phyloP scores from a whole-genome alignment of 768 basidiomycete species.

The Leccinum truebloodii region DNA sequence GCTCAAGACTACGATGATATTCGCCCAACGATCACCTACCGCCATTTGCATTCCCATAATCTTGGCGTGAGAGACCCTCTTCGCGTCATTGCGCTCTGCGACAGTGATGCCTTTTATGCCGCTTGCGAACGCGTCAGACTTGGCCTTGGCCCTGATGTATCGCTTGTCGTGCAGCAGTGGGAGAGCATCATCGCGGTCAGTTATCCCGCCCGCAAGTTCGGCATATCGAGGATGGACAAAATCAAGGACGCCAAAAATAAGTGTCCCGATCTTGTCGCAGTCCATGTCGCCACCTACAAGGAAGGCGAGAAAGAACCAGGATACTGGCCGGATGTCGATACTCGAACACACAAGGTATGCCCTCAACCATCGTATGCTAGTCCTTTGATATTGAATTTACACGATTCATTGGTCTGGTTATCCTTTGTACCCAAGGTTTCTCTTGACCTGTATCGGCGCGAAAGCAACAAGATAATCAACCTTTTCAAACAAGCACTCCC shows the following conservation, averaged over 20 bases:
- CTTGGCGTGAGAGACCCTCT: conserved; percentile 74
- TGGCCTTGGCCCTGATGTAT: conserved; percentile 57
- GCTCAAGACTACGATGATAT: conserved; percentile 58
- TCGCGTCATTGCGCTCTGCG: conserved; percentile 86
- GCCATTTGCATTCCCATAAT: conserved; percentile 69
- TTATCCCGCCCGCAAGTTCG: conserved; percentile 90
- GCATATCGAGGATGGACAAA: conserved; percentile 90
- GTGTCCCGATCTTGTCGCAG: conserved; percentile 81
- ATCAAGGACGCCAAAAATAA: conserved; percentile 79
- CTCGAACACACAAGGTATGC: conserved; percentile 86
- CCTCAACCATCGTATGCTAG: not conserved
- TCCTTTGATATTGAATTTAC: not conserved
- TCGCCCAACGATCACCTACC: conserved; percentile 71
- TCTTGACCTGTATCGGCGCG: conserved; percentile 88
- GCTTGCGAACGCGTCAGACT: conserved; percentile 87
- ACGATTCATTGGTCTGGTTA: not conserved
- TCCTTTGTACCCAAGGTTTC: conserved; percentile 63
- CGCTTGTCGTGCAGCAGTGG: conserved; percentile 89
- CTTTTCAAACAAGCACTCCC: conserved; percentile 82
- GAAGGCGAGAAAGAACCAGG: conserved; percentile 85
- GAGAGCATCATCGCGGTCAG: conserved; percentile 90
- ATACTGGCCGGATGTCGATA: conserved; percentile 90
- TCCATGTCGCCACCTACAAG: conserved; percentile 95
- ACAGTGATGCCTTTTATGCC: conserved; percentile 83
- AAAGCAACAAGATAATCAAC: conserved; percentile 83